Evolutionary conservation across 1,284 basidiomycete species (phyloP), one percentile per base, ranked within the genome.

Genomic region (Cyathus olla): DNA sequence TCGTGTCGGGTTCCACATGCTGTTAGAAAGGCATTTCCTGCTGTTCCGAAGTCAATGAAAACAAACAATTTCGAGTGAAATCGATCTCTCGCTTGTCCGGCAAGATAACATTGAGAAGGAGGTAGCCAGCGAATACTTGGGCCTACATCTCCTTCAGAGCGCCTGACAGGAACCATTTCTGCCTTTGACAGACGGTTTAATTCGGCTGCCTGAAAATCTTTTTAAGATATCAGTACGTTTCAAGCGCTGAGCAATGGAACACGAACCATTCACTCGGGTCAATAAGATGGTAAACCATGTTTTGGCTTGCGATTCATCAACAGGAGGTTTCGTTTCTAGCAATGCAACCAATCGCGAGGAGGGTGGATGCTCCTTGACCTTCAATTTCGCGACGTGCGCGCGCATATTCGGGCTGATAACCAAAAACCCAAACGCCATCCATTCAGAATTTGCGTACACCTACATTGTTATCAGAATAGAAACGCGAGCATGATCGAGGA

Each of bases 1-100:
- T 97, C 94, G 55, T 89, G 90, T 71, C 91, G 92, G 21, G 97
- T 95, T 22, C 97, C 97, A 68, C 95, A 95, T 11, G 93, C 90
- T 60, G 87, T 89, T 52, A 99, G 81, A 78, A 99, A 98, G 3
- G 87, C 83, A 66, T 96, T 97, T 2, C 94, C 97, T 4, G 85
- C 83, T 1, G 86, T 73, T 0, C 97, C 97, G 75, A 97, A 98
- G 76, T 98, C 92, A 51, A 99, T 88, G 68, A 96, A 97, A 13
- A 90, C 88, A 72, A 98, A 98, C 8, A 95, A 74, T 69, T 91
- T 90, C 2, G 92, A 92, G 69, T 92, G 91, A 51, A 93, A 87
- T 56, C 82, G 81, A 19, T 84, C 84, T 31, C 82, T 81, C 0
- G 82, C 75, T 40, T 83, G 77, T 19, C 83, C 80, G 10, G 84